Percentiles rank a stretch among this genome's conserved stretches.
Conservation (phyloP, 306 rosid genomes). For the Nissolia schottii region DNA sequence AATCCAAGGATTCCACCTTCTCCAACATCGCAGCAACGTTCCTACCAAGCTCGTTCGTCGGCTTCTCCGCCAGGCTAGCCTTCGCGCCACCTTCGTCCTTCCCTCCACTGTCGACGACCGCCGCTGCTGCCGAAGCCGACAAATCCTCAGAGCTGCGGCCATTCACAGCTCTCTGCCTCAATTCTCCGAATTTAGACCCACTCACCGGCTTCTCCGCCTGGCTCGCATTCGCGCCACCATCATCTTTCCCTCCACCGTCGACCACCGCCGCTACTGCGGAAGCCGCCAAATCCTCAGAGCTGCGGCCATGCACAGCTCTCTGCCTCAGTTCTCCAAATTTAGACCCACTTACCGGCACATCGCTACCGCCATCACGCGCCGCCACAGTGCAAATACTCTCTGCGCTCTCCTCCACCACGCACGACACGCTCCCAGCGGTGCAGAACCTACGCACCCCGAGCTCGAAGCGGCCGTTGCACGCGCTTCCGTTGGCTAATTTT, state of each 20-base stretch:
- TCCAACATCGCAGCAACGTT: slow-evolving; percentile 39
- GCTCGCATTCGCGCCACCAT: slow-evolving; percentile 24
- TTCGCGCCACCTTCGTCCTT: slow-evolving; percentile 34
- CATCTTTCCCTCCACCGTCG: neutral
- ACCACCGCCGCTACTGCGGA: slow-evolving; percentile 6
- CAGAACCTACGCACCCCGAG: slow-evolving; percentile 21
- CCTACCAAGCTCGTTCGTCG: slow-evolving; percentile 46
- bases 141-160: slow-evolving; percentile 37
- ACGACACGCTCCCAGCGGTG: slow-evolving; percentile 30
- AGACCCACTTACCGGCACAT: slow-evolving; percentile 41
- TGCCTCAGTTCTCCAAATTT: slow-evolving; percentile 69
- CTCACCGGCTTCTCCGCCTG: slow-evolving; percentile 37
- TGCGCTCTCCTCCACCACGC: slow-evolving; percentile 41
- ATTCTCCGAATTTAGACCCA: slow-evolving; percentile 54
- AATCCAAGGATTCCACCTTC: slow-evolving; percentile 66
- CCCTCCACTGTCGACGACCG: neutral
- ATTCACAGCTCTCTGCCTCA: slow-evolving; percentile 76
- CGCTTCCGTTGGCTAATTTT: neutral
- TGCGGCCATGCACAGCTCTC: slow-evolving; percentile 53
- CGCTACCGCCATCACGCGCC: slow-evolving; percentile 32
- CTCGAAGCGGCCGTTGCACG: slow-evolving; percentile 43
- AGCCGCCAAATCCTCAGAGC: slow-evolving; percentile 35
- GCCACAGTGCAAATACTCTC: slow-evolving; percentile 33
- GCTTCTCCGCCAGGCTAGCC: slow-evolving; percentile 37
- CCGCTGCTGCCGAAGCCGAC: slow-evolving; percentile 17